These are phyloP conservation scores for Petunia secreta DNA, from an alignment of 257 asterid species.

Conservation along the genomic window DNA sequence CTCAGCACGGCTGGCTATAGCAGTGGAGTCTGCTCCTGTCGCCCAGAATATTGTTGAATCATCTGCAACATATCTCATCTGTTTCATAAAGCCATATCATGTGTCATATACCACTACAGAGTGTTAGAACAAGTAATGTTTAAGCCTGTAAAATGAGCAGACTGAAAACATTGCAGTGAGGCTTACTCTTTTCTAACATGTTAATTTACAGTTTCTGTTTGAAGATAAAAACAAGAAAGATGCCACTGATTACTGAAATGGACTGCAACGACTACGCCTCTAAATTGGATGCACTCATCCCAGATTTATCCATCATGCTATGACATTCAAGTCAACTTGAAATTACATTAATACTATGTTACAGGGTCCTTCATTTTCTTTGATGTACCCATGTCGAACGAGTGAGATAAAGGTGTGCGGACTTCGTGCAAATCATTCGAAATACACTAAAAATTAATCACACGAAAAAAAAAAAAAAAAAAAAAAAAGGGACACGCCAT, in stretches of 20 bases:
- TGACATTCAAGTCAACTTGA: slow-evolving; percentile 18
- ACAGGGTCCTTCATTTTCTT: not conserved
- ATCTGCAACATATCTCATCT: slow-evolving; percentile 81
- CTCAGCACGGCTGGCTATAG: slow-evolving; percentile 76
- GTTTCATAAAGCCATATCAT: slow-evolving; percentile 32
- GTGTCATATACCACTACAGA: not conserved
- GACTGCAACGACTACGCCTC: not conserved
- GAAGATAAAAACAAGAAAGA: not conserved
- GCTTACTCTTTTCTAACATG: slow-evolving; percentile 9
- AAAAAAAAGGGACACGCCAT: not conserved
- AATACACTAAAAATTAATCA: slow-evolving; percentile 11
- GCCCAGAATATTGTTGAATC: slow-evolving; percentile 99
- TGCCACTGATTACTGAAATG: not conserved
- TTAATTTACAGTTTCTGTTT: not conserved
- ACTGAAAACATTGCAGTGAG: not conserved
- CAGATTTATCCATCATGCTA: not conserved
- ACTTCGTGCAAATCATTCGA: not conserved
- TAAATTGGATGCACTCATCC: not conserved
- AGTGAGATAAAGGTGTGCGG: not conserved
- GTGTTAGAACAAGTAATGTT: not conserved
- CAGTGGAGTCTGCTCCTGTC: slow-evolving; percentile 56
- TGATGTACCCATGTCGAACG: not conserved
- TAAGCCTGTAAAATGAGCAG: slow-evolving; percentile 9
- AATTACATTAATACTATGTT: not conserved
- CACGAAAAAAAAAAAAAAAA: not conserved